Evolutionary conservation across 306 rosid genomes (phyloP).

Genomic region (Cicer chorassanicum): DNA sequence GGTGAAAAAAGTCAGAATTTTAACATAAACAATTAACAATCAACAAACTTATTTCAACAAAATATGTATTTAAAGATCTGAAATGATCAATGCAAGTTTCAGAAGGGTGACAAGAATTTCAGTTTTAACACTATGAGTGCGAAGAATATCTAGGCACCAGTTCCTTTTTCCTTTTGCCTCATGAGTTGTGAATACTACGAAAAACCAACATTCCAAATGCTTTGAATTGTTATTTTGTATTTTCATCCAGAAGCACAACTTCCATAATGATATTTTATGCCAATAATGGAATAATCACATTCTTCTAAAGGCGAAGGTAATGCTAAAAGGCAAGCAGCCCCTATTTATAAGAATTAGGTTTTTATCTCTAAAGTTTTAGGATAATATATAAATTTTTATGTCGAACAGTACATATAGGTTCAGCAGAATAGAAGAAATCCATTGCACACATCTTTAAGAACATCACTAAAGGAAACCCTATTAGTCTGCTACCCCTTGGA

Average conservation of each 20-base stretch:
- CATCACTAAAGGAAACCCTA: background rate
- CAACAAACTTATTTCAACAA: conserved; percentile 39
- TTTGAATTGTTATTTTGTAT: conserved; percentile 25
- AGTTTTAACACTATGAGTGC: conserved; percentile 25
- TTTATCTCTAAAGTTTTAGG: conserved; percentile 16
- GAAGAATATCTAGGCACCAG: conserved; percentile 33
- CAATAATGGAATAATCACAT: conserved; percentile 11
- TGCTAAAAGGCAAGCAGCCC: conserved; percentile 4
- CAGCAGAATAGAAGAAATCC: conserved; percentile 6
- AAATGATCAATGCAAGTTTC: conserved; percentile 12
- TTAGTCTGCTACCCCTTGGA: background rate
- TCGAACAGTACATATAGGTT: conserved; percentile 5
- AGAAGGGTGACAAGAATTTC: conserved; percentile 11
- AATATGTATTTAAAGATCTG: conserved; percentile 15
- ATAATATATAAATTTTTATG: conserved; percentile 4
- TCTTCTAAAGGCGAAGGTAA: conserved; percentile 32
- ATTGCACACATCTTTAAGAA: background rate
- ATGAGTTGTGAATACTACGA: conserved; percentile 8
- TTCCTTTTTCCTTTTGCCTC: conserved; percentile 30
- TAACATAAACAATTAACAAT: conserved; percentile 30
- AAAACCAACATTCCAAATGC: conserved; percentile 25
- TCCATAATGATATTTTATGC: conserved; percentile 32
- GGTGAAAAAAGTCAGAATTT: conserved; percentile 36
- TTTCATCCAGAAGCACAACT: conserved; percentile 33
- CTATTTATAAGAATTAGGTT: conserved; percentile 32